These are phyloP conservation scores for Podospora tetraspora DNA, from an alignment of 495 filamentous ascomycete species.

Conservation along the genomic window DNA sequence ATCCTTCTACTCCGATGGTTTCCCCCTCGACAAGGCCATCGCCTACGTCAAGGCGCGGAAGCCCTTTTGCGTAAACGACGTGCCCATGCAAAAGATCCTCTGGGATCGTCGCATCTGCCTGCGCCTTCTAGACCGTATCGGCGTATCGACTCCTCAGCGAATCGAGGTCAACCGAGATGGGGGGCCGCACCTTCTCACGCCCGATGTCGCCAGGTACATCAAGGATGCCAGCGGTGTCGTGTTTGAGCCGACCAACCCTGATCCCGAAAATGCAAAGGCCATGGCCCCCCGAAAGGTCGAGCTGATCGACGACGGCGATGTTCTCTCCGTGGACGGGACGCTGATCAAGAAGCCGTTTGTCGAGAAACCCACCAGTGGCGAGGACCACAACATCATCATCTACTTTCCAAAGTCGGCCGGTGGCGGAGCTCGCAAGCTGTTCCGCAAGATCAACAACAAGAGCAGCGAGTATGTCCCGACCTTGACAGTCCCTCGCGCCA, in stretches of 20 bases:
- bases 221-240: slow-evolving; percentile 72
- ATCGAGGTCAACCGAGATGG: slow-evolving; percentile 95
- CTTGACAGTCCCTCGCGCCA: slow-evolving; percentile 67
- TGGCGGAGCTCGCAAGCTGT: slow-evolving; percentile 84
- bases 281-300: slow-evolving; percentile 64
- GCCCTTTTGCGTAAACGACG: slow-evolving; percentile 94
- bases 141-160: slow-evolving; percentile 80
- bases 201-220: slow-evolving; percentile 72
- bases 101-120: slow-evolving; percentile 94
- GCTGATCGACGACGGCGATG: slow-evolving; percentile 80
- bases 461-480: slow-evolving; percentile 85
- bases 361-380: slow-evolving; percentile 95
- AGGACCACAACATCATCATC: slow-evolving; percentile 98
- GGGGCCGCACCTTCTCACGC: slow-evolving; percentile 69
- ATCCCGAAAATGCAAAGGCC: slow-evolving; percentile 46
- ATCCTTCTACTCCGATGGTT: slow-evolving; percentile 96
- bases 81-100: slow-evolving; percentile 95
- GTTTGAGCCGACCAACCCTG: slow-evolving; percentile 69
- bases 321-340: slow-evolving; percentile 77
- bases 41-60: slow-evolving; percentile 86
- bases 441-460: slow-evolving; percentile 97
- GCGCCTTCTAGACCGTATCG: slow-evolving; percentile 77
- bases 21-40: slow-evolving; percentile 94
- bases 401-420: slow-evolving; percentile 85
- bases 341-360: slow-evolving; percentile 89